Base-by-base conservation (phyloP, 2,329 filamentous ascomycete species). In the Shiraia bambusicola region DNA sequence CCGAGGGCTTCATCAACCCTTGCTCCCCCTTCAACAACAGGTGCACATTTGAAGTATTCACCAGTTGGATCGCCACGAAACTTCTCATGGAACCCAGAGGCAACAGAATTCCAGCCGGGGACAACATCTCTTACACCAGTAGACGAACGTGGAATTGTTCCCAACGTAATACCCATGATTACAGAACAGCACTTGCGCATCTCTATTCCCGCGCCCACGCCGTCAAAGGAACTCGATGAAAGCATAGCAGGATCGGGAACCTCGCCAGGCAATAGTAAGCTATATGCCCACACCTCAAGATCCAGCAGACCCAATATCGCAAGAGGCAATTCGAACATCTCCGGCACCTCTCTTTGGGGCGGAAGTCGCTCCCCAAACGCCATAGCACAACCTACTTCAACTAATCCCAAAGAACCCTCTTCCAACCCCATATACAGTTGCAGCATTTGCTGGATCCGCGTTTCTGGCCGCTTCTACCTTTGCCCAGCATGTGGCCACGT, bases 371-470 rank as follows among this genome's bases (percentile, higher is more conserved):
- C 52, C 25, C 43, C 42, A 14, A 39, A 44, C 10, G 34, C 42
- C 11, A 42, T 34, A 3, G 19, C 8, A 22, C 19, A 22, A 8
- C 28, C 45, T 22, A 45, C 47, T 8, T 38, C 43, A 2, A 34
- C 41, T 9, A 34, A 47, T 3, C 32, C 51, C 13, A 56, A 52
- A 30, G 35, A 44, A n/a, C 17, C 31, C 9, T 50, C 52, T 28
- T 34, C 37, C 2, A 57, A 63, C 9, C 49, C 53, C 1, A 52
- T 63, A 0, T 65, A 65, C 37, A 61, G 56, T 33, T 70, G 67
- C 49, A 61, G 59, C 27, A 65, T 69, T 27, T 70, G 67, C 44
- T 70, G 66, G 67, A 61, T 70, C 28, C 58, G 59, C 7, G 59
- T 70, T 15, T 53, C 49, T 2, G 66, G 67, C 2, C 54, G 66